Conservation (phyloP, 2,329 filamentous ascomycete species). For the Didymellaceae sp. region DNA sequence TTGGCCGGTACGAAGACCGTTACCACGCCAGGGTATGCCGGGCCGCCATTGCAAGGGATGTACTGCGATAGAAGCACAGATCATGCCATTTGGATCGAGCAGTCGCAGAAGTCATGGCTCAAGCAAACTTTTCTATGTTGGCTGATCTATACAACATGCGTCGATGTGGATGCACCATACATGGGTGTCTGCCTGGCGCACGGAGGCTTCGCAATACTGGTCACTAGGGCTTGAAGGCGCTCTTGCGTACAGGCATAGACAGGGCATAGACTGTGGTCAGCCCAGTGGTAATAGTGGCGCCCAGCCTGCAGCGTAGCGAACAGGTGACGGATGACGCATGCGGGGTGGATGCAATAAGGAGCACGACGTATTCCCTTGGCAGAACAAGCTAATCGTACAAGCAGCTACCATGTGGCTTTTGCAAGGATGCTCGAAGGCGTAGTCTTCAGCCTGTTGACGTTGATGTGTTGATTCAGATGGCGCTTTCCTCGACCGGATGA, state of each 20-base stretch:
- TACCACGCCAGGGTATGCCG: slow-evolving; percentile 4
- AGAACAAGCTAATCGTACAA: neutral
- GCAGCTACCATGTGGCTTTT: neutral
- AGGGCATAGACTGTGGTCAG: neutral
- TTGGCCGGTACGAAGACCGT: neutral
- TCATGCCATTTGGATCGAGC: neutral
- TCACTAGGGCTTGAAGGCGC: no score
- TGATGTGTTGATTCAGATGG: slow-evolving; percentile 8
- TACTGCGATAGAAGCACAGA: slow-evolving; percentile 4
- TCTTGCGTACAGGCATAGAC: no score
- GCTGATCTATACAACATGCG: no score
- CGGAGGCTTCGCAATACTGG: no score
- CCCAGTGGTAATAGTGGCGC: slow-evolving; percentile 6
- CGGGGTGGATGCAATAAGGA: slow-evolving; percentile 1
- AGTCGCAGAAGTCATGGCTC: no score
- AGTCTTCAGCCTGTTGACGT: slow-evolving; percentile 2
- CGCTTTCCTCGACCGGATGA: slow-evolving; percentile 3
- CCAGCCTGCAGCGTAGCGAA: slow-evolving; percentile 7
- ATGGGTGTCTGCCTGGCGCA: no score
- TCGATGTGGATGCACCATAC: neutral
- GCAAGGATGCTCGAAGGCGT: neutral
- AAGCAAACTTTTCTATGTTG: no score
- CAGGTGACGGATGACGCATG: slow-evolving; percentile 17
- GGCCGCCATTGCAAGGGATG: slow-evolving; percentile 1
- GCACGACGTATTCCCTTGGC: neutral